A percentile compares a stretch with the other conserved stretches of the same genome.
Conservation (phyloP, 768 basidiomycete species). For the Kwoniella dejecticola region DNA sequence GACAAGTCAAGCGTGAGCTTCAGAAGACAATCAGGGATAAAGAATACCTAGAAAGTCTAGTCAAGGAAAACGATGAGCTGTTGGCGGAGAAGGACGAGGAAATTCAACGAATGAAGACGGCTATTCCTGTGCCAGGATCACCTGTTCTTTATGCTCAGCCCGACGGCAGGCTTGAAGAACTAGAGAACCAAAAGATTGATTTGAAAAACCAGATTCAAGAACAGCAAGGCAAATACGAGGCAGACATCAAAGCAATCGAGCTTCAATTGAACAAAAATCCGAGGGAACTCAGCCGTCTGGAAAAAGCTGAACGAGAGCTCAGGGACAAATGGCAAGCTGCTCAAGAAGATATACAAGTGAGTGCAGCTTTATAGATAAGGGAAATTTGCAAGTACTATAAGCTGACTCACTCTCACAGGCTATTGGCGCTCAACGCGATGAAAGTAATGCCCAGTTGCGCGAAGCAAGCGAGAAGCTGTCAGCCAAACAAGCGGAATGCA, state of each 20-base stretch:
- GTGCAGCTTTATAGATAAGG: not conserved
- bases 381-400: not conserved
- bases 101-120: constrained; percentile 29
- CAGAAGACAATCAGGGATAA: constrained; percentile 31
- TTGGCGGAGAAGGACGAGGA: constrained; percentile 44
- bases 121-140: constrained; percentile 41
- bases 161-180: constrained; percentile 7
- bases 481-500: not conserved
- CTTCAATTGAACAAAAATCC: not conserved
- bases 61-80: constrained; percentile 38
- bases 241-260: constrained; percentile 12
- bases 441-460: constrained; percentile 1
- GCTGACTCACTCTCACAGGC: constrained; percentile 3
- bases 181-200: constrained; percentile 11
- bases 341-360: constrained; percentile 12
- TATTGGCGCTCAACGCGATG: not conserved
- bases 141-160: constrained; percentile 8
- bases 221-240: not conserved
- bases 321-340: not conserved
- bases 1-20: constrained; percentile 28
- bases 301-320: not conserved
- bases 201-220: constrained; percentile 7
- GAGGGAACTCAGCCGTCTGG: not conserved
- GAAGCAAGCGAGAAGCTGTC: not conserved
- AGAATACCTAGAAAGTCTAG: constrained; percentile 32